Percentiles rank a stretch among this genome's conserved stretches.
phyloP scores from a whole-genome alignment of 495 filamentous ascomycete genomes.

The Penicillium canescens region DNA sequence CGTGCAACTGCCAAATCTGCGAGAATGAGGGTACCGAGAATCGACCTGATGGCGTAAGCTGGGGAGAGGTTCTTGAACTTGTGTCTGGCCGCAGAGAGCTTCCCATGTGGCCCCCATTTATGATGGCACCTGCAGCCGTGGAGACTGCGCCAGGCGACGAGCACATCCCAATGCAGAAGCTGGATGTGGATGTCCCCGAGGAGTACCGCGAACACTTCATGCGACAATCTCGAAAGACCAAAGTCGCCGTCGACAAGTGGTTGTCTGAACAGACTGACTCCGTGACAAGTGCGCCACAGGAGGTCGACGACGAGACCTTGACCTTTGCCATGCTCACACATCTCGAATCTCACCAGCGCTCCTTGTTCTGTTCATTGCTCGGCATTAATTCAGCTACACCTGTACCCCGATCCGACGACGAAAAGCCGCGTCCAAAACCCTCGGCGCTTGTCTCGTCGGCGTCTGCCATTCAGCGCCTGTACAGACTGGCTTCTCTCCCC shows the following conservation, averaged over 20 bases:
- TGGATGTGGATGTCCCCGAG: slow-evolving; percentile 90
- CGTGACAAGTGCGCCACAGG: slow-evolving; percentile 70
- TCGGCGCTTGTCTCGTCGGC: slow-evolving; percentile 70
- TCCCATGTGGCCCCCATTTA: slow-evolving; percentile 85
- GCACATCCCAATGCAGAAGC: slow-evolving; percentile 70
- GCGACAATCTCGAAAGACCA: slow-evolving; percentile 83
- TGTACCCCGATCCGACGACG: slow-evolving; percentile 37
- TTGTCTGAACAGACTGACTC: slow-evolving; percentile 72
- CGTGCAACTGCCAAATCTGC: slow-evolving; percentile 80
- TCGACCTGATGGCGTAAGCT: slow-evolving; percentile 73
- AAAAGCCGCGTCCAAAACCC: slow-evolving; percentile 58
- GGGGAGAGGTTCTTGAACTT: slow-evolving; percentile 94
- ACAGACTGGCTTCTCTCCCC: slow-evolving; percentile 68
- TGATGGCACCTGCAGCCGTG: slow-evolving; percentile 52
- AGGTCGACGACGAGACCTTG: slow-evolving; percentile 89
- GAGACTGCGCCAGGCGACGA: slow-evolving; percentile 55
- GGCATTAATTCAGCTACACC: slow-evolving; percentile 60
- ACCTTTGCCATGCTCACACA: slow-evolving; percentile 91
- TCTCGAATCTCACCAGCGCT: slow-evolving; percentile 71
- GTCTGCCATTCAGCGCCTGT: slow-evolving; percentile 79
- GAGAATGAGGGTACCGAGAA: slow-evolving; percentile 55
- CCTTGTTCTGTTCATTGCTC: slow-evolving; percentile 74
- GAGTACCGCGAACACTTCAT: slow-evolving; percentile 88
- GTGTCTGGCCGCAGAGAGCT: slow-evolving; percentile 85
- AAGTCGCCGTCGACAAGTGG: slow-evolving; percentile 81